Conservation (phyloP, 2,329 filamentous ascomycete species). For the Ascochyta lentis region DNA sequence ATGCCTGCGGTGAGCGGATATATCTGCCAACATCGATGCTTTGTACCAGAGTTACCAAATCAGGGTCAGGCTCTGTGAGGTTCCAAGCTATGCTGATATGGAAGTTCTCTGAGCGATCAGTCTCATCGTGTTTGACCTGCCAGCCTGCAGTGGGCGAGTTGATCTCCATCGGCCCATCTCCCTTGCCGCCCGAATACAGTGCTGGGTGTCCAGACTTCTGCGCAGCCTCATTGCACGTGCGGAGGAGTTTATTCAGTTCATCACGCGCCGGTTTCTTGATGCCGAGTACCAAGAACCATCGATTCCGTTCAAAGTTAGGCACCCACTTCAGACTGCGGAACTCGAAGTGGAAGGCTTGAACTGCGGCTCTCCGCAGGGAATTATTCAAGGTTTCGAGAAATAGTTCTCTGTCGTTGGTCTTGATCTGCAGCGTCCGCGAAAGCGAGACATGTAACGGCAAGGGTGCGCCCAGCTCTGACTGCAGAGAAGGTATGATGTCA, state of each 20-base stretch:
- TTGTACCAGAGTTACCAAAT: conserved; percentile 34
- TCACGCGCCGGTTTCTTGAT: conserved; percentile 52
- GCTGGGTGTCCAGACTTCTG: conserved; percentile 68
- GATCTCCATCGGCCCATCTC: conserved; percentile 39
- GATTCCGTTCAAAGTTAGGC: conserved; percentile 68
- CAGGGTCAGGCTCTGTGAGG: conserved; percentile 36
- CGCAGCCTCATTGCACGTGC: conserved; percentile 70
- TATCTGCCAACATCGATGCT: conserved; percentile 30
- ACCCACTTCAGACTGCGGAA: conserved; percentile 67
- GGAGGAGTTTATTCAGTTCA: conserved; percentile 62
- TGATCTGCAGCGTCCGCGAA: conserved; percentile 79
- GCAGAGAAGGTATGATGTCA: conserved; percentile 71
- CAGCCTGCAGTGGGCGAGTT: conserved; percentile 17
- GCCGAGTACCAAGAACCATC: conserved; percentile 84
- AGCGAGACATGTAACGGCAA: conserved; percentile 90
- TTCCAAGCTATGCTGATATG: conserved; percentile 92
- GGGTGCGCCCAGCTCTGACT: conserved; percentile 77
- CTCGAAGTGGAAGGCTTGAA: conserved; percentile 58
- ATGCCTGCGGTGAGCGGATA: conserved; percentile 30
- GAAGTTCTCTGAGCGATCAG: conserved; percentile 66
- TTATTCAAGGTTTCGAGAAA: conserved; percentile 68
- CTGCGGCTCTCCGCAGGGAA: conserved; percentile 48
- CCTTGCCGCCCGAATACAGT: conserved; percentile 64
- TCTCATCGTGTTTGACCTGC: conserved; percentile 6
- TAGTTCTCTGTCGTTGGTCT: conserved; percentile 71